Base-by-base conservation (phyloP, 2,329 filamentous ascomycete species). In the Pseudogymnoascus sp. region DNA sequence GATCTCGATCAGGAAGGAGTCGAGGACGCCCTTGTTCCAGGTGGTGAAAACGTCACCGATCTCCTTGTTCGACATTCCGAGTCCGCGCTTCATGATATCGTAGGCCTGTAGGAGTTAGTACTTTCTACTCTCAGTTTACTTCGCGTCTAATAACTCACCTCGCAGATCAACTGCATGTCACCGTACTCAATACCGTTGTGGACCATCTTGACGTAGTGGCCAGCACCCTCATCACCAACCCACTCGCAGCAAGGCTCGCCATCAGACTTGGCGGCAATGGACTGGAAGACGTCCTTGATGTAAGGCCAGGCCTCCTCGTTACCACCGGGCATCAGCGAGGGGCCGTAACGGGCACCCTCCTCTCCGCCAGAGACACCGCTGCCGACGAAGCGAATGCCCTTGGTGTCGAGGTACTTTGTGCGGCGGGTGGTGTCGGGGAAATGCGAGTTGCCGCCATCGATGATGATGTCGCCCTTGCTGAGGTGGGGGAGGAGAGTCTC, bases 151-250 rank as follows among this genome's bases (percentile, higher is more conserved):
- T 38, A 59, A 59, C 85, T 72, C 80, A 96, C 93, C 88, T 99
- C 94, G 80, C 89, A 95, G 77, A 99, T 99, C 74, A 99, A 85
- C 84, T 99, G 94, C 94, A 99, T 99, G 82, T 99, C 94, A 87
- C 94, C 94, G 78, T 99, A 99, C 83, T 99, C 94, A 73, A 99
- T 99, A 85, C 94, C 94, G 81, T 99, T 99, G 89, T 99, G 94
- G 67, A 99, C 94, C 94, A 99, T 99, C 90, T 99, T 99, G 84
- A 99, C 93, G 84, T 97, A 99, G 88, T 99, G 94, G 72, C 94
- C 94, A 80, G 94, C 91, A 86, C 94, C 94, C 79, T 97, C 92
- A 80, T 97, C 94, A 82, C 94, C 94, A 73, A 99, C 94, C 94
- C 94, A 99, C 80, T 99, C 94, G 76, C 94, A 99, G 87, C 94